These are phyloP conservation scores for Aureobasidium melanogenum DNA, from an alignment of 2,329 filamentous ascomycete genomes.

Conservation along the genomic window DNA sequence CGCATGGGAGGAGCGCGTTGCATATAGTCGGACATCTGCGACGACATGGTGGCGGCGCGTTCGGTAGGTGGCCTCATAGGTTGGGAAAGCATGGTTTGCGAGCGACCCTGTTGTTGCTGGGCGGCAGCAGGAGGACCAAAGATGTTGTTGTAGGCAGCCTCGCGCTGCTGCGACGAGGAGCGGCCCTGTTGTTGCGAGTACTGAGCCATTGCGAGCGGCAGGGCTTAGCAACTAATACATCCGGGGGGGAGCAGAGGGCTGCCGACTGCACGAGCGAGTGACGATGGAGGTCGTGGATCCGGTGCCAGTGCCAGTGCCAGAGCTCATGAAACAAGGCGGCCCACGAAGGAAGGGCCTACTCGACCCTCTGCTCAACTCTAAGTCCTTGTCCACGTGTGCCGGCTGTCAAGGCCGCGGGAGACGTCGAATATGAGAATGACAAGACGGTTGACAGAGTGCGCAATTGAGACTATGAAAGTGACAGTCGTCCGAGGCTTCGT, in stretches of 20 bases:
- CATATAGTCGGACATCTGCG: slow-evolving; percentile 43
- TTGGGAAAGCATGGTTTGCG: slow-evolving; percentile 89
- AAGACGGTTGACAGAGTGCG: not conserved
- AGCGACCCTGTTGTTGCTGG: slow-evolving; percentile 51
- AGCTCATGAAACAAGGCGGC: slow-evolving; percentile 3
- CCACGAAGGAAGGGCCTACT: not conserved
- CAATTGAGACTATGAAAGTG: not conserved
- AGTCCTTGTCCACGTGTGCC: slow-evolving; percentile 2
- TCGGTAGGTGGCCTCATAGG: slow-evolving; percentile 53
- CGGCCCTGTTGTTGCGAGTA: slow-evolving; percentile 52
- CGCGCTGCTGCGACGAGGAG: slow-evolving; percentile 59
- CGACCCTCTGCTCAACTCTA: slow-evolving; percentile 4
- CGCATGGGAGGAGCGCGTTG: slow-evolving; percentile 56
- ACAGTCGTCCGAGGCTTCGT: not conserved
- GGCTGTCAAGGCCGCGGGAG: not conserved
- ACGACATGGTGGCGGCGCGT: slow-evolving; percentile 62
- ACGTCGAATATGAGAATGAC: not conserved
- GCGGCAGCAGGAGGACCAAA: slow-evolving; percentile 81
- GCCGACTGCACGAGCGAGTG: not conserved
- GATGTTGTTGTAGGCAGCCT: slow-evolving; percentile 93
- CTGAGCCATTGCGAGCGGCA: slow-evolving; percentile 46
- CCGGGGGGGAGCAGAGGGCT: slow-evolving; percentile 1
- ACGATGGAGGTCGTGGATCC: not conserved
- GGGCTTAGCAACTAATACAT: not conserved
- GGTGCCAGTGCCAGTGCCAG: not conserved